Evolutionary conservation across 192 early-diverging fungal genomes (phyloP).

Genomic region (Helicostylum pulchrum): DNA sequence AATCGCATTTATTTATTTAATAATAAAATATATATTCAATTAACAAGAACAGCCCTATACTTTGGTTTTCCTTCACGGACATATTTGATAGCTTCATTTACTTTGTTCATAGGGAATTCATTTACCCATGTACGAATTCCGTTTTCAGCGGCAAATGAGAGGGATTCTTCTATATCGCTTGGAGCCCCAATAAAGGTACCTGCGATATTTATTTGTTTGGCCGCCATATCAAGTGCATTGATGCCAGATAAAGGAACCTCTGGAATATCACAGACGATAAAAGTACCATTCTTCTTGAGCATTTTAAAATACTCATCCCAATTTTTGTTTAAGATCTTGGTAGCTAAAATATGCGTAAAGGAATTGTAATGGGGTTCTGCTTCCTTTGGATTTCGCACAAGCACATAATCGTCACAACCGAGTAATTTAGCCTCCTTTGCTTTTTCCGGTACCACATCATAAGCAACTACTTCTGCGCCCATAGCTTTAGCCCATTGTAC

Average conservation of each 20-base stretch:
- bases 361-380: background rate
- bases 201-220: conserved; percentile 45
- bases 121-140: conserved; percentile 62
- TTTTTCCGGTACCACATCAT: conserved; percentile 51
- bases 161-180: conserved; percentile 55
- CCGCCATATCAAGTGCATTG: conserved; percentile 36
- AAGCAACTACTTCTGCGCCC: conserved; percentile 45
- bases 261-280: conserved; percentile 13
- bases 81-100: conserved; percentile 59
- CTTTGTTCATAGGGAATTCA: conserved; percentile 56
- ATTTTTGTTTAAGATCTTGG: background rate
- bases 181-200: conserved; percentile 69
- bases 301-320: conserved; percentile 8
- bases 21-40: conserved; percentile 24
- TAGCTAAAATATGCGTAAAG: conserved; percentile 9
- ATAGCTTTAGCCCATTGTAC: conserved; percentile 56
- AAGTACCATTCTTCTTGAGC: conserved; percentile 6
- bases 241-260: conserved; percentile 42
- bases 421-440: conserved; percentile 49
- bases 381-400: background rate
- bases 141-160: conserved; percentile 62
- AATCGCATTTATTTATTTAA: no score
- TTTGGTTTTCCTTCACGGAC: conserved; percentile 57
- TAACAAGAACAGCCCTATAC: conserved; percentile 70
- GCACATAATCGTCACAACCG: conserved; percentile 50